Evolutionary conservation across 805 yeast genomes (phyloP), one percentile per base, ranked within the genome.

Genomic region (Spathaspora girioi): DNA sequence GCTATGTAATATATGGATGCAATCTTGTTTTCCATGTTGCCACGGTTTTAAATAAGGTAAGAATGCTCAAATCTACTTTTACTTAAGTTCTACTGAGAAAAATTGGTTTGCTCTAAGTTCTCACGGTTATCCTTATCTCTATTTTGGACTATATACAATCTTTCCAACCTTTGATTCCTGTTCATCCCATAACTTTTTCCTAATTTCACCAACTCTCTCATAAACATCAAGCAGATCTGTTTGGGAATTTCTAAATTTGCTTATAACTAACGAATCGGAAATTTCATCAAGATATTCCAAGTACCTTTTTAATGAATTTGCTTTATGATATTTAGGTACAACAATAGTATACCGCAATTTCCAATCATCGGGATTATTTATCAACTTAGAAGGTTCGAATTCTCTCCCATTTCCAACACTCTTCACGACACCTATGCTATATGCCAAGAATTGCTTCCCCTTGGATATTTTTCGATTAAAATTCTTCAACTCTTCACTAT

Each of bases 121-220:
- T n/a, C n/a, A n/a, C n/a, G n/a, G n/a, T n/a, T 23, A 29, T 29
- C 2, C 32, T 5, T 8, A 35, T 11, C 8, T 31, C 17, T 43
- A 15, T 11, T 53, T 59, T 14, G 64, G 56, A 40, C 53, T 47
- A 49, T 57, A 62, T 26, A 60, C 54, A 47, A 59, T 54, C 7
- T 63, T 62, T 23, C 18, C 29, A 12, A 17, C 8, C 19, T 63
- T 59, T 6, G 47, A 29, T 43, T 68, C 71, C 41, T 59, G 50
- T 7, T 53, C 47, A 23, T 55, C 54, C 73, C 72, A 69, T 49
- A 52, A 46, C 32, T 58, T 57, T 27, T 60, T 53, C 38, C 73
- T 55, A 10, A 59, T 58, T 45, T 53, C 52, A 5, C 73, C 73
- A 10, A 69, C 63, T 35, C 14, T 35, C 14, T 35, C 40, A 7